Percentiles rank a stretch among this genome's conserved stretches.
These are phyloP conservation scores for Boletus insuetus DNA, from an alignment of 768 basidiomycete species.

Conservation along the genomic window DNA sequence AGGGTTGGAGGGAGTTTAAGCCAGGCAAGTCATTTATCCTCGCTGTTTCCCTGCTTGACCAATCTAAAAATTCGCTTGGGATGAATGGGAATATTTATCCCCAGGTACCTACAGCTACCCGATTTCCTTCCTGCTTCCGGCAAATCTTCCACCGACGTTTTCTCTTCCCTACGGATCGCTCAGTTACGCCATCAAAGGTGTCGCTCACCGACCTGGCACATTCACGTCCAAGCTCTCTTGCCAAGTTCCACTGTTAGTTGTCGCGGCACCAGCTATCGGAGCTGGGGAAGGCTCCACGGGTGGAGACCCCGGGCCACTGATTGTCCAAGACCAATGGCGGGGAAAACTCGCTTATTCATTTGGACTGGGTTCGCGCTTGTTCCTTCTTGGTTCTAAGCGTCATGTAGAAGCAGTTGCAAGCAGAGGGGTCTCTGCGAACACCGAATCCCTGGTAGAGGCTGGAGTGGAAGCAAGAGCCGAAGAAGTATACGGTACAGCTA, in stretches of 20 bases:
- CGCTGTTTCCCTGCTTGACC: not conserved
- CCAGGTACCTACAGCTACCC: conserved; percentile 93
- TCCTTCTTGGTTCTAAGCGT: conserved; percentile 63
- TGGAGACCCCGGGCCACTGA: conserved; percentile 68
- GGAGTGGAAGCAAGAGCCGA: conserved; percentile 11
- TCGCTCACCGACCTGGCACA: conserved; percentile 83
- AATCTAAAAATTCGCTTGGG: not conserved
- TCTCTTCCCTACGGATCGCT: conserved; percentile 75
- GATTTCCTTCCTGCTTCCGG: conserved; percentile 86
- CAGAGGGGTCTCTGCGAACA: not conserved
- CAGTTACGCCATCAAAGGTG: conserved; percentile 74
- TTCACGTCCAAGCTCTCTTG: conserved; percentile 76
- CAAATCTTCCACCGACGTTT: conserved; percentile 76
- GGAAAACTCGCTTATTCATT: conserved; percentile 82
- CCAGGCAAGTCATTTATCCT: conserved; percentile 53
- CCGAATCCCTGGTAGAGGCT: not conserved
- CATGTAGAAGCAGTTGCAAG: not conserved
- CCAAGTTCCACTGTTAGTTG: conserved; percentile 66
- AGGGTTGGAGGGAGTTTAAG: conserved; percentile 86
- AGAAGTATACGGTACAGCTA: conserved; percentile 52
- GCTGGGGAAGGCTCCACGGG: conserved; percentile 54
- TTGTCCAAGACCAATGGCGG: conserved; percentile 91
- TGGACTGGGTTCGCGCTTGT: conserved; percentile 72
- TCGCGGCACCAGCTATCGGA: conserved; percentile 76
- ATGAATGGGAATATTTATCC: not conserved